phyloP scores from a whole-genome alignment of 352 stramenopile genomes.

The Phytophthora pini region DNA sequence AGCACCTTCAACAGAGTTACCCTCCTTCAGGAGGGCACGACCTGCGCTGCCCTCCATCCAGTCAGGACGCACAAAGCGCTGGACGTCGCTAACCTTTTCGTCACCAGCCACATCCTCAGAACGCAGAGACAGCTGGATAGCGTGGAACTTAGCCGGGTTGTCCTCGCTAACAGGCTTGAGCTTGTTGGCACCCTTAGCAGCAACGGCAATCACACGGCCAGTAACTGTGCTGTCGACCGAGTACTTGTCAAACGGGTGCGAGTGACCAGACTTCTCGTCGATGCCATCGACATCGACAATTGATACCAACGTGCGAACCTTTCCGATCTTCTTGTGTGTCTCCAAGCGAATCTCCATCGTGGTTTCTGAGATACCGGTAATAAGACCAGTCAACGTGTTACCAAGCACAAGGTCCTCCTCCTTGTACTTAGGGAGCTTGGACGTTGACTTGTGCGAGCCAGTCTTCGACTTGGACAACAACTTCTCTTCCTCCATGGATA shows the following conservation, averaged over 20 bases:
- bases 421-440: constrained; percentile 78
- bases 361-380: constrained; percentile 81
- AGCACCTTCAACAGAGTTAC: constrained; percentile 69
- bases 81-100: constrained; percentile 43
- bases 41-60: constrained; percentile 78
- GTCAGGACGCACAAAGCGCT: constrained; percentile 69
- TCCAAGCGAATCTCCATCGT: constrained; percentile 87
- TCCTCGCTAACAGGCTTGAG: constrained; percentile 80
- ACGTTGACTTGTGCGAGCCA: constrained; percentile 35
- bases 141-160: constrained; percentile 80
- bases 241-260: constrained; percentile 86
- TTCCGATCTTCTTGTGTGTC: constrained; percentile 74
- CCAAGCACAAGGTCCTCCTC: constrained; percentile 66
- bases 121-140: constrained; percentile 77
- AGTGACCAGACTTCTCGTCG: constrained; percentile 35
- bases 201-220: constrained; percentile 70
- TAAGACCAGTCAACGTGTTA: constrained; percentile 70
- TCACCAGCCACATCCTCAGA: constrained; percentile 47
- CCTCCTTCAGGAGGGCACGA: constrained; percentile 65
- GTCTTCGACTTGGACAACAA: constrained; percentile 45
- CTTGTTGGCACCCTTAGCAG: constrained; percentile 86
- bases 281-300: constrained; percentile 84
- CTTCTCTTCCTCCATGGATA: constrained; percentile 63
- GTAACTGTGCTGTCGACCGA: constrained; percentile 74
- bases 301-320: constrained; percentile 78